phyloP scores from a whole-genome alignment of 2,329 filamentous ascomycete species.

The Penicillium sp. region DNA sequence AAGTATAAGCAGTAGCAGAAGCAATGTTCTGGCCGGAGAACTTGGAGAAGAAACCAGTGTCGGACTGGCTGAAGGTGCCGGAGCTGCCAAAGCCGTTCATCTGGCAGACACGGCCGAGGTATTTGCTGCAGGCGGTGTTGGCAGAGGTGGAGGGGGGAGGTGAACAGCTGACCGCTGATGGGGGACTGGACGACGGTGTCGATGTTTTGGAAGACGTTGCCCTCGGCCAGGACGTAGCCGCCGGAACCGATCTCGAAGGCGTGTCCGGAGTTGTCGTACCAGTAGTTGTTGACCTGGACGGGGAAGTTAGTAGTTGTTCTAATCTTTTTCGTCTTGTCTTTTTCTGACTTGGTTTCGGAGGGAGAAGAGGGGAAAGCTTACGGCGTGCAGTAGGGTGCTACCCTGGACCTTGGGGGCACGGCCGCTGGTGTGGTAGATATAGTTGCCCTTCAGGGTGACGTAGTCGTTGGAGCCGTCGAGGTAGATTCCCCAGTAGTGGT shows the following conservation, averaged over 20 bases:
- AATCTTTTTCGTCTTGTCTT: no score
- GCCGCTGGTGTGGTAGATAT: conserved; percentile 62
- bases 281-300: conserved; percentile 62
- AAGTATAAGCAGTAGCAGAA: conserved; percentile 43
- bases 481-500: conserved; percentile 65
- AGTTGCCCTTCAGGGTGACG: conserved; percentile 64
- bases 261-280: conserved; percentile 58
- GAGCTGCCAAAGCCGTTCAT: conserved; percentile 53
- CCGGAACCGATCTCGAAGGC: conserved; percentile 59
- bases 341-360: no score
- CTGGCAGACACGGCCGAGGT: conserved; percentile 57
- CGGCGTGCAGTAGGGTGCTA: conserved; percentile 61
- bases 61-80: conserved; percentile 43
- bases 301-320: background rate
- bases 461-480: conserved; percentile 60
- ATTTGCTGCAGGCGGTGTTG: conserved; percentile 48
- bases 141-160: conserved; percentile 38
- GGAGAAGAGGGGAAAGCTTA: conserved; percentile 14
- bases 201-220: conserved; percentile 63
- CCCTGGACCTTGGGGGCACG: conserved; percentile 60
- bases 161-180: conserved; percentile 48
- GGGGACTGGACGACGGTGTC: conserved; percentile 45
- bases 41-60: conserved; percentile 54
- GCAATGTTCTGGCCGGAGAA: conserved; percentile 61
- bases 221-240: conserved; percentile 57